Conservation (phyloP, 176 grass and related monocot species). For the Oryza longistaminata region DNA sequence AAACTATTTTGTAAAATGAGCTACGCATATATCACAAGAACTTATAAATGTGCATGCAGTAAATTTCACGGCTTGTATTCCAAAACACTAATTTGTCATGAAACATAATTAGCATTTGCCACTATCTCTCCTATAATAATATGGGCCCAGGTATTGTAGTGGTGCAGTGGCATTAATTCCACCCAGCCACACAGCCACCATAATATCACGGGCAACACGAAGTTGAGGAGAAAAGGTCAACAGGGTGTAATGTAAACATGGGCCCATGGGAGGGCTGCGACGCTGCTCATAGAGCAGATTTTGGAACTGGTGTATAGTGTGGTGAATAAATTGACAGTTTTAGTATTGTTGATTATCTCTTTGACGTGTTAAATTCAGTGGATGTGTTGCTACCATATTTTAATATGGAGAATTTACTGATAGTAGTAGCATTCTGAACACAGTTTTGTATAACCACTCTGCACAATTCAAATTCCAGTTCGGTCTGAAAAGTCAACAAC, state of each 20-base stretch:
- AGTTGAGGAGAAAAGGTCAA: not conserved
- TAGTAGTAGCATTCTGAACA: not conserved
- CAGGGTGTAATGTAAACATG: not conserved
- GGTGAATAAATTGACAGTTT: not conserved
- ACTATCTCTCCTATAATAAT: not conserved
- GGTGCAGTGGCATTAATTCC: not conserved
- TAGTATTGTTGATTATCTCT: not conserved
- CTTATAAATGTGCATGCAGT: not conserved
- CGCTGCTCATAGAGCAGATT: not conserved
- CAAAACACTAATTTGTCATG: slow-evolving; percentile 8
- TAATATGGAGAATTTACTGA: not conserved
- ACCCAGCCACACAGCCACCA: not conserved
- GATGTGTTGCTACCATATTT: not conserved
- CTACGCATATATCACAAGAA: not conserved
- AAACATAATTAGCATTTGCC: not conserved
- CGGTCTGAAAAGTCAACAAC: not conserved
- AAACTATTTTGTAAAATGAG: slow-evolving; percentile 10
- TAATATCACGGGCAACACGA: not conserved
- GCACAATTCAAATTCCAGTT: not conserved
- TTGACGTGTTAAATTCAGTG: not conserved
- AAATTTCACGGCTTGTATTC: not conserved
- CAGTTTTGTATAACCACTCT: not conserved
- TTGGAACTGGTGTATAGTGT: not conserved
- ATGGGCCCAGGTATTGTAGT: not conserved
- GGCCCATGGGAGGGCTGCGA: not conserved